These are phyloP conservation scores for Ormosia semicastrata DNA, from an alignment of 306 rosid genomes.

Conservation along the genomic window DNA sequence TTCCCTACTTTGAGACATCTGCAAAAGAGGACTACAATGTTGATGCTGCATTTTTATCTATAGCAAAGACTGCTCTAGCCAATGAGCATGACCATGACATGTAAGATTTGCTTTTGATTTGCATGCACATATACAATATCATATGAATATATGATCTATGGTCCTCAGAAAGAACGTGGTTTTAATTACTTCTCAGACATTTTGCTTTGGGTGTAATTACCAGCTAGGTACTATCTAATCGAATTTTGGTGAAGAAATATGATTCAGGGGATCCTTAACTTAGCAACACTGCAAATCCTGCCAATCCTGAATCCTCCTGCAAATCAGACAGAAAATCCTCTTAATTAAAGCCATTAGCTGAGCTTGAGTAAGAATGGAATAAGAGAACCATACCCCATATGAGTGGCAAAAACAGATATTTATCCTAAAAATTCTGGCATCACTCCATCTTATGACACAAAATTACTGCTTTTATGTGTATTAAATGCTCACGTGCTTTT, in stretches of 20 bases:
- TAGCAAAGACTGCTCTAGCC: conserved; percentile 84
- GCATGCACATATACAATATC: background rate
- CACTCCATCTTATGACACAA: background rate
- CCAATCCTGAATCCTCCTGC: background rate
- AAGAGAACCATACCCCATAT: background rate
- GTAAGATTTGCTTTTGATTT: conserved; percentile 50
- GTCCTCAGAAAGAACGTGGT: background rate
- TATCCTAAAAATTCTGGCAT: background rate
- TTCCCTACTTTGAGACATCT: conserved; percentile 88
- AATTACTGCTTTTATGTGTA: background rate
- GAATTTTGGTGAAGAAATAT: background rate
- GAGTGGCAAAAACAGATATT: background rate
- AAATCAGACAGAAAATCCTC: background rate
- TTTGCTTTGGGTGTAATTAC: background rate
- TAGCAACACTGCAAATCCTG: background rate
- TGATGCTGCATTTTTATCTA: conserved; percentile 79
- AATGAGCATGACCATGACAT: conserved; percentile 79
- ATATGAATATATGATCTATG: background rate
- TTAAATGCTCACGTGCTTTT: background rate
- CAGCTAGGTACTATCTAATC: background rate
- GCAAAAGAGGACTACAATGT: conserved; percentile 94
- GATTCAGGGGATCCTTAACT: background rate
- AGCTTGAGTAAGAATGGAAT: background rate
- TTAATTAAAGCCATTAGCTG: background rate
- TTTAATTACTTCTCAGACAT: background rate